Evolutionary conservation across 129 eudicot species (phyloP).

Genomic region (Tagetes erecta): DNA sequence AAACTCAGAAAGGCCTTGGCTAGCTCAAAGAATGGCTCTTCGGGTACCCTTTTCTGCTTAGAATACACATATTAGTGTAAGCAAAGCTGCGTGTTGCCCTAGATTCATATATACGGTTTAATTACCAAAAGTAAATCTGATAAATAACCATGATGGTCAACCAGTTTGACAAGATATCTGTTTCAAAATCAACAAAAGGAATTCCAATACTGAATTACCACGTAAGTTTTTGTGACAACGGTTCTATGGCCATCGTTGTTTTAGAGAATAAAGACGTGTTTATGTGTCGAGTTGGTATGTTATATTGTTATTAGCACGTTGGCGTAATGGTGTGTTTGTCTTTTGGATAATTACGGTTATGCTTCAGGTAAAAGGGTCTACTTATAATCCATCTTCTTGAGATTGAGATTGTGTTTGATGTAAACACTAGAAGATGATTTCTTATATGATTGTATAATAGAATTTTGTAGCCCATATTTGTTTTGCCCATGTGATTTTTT

Average conservation of each 20-base stretch:
- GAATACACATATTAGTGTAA: background rate
- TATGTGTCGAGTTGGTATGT: background rate
- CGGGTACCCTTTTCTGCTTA: slow-evolving; percentile 79
- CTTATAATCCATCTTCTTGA: background rate
- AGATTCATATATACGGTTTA: background rate
- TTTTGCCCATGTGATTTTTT: background rate
- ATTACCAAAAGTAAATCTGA: background rate
- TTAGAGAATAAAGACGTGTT: background rate
- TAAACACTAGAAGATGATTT: background rate
- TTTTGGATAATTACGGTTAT: background rate
- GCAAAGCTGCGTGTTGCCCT: background rate
- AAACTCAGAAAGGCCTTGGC: slow-evolving; percentile 71
- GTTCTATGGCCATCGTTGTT: background rate
- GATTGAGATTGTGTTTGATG: background rate
- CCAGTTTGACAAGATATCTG: background rate
- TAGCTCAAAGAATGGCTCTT: slow-evolving; percentile 73
- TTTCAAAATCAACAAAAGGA: slow-evolving; percentile 8
- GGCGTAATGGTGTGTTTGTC: background rate
- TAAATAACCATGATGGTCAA: background rate
- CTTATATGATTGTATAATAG: slow-evolving; percentile 1
- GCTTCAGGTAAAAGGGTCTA: background rate
- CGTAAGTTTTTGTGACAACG: background rate
- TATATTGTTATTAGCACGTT: background rate
- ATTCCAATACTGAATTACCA: background rate
- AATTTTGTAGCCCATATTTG: slow-evolving; percentile 3